Evolutionary conservation across 352 stramenopile species (phyloP).

Genomic region (Globisporangium canariense): DNA sequence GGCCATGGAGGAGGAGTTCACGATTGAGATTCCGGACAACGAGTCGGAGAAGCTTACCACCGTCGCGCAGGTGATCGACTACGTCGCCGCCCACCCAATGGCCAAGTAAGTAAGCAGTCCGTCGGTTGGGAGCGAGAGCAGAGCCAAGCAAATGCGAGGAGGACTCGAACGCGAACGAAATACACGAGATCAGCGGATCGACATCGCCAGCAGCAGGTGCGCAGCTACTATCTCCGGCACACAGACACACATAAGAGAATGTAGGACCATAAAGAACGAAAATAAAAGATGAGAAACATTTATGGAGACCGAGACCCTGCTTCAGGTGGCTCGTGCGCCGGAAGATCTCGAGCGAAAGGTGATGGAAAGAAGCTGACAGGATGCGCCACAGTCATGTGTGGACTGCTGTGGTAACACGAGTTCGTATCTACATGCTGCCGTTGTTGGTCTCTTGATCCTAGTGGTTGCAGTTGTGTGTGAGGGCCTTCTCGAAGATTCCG

Average conservation of each 20-base stretch:
- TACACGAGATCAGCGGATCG: not conserved
- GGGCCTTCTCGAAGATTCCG: too few species aligned
- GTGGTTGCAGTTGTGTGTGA: too few species aligned
- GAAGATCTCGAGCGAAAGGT: not conserved
- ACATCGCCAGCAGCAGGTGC: not conserved
- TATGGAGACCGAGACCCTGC: too few species aligned
- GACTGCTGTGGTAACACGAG: not conserved
- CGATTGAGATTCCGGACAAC: constrained; percentile 99
- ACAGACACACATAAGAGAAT: constrained; percentile 10
- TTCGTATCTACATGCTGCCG: not conserved
- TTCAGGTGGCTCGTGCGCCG: not conserved
- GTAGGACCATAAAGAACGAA: constrained; percentile 16
- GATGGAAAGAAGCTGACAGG: not conserved
- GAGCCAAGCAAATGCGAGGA: not conserved
- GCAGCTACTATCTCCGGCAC: not conserved
- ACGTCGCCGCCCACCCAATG: constrained; percentile 98
- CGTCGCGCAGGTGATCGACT: constrained; percentile 97
- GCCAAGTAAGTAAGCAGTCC: constrained; percentile 91
- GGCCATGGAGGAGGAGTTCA: constrained; percentile 99
- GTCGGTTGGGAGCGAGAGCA: not conserved
- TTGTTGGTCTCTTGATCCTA: too few species aligned
- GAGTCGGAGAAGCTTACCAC: constrained; percentile 99
- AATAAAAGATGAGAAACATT: constrained; percentile 15
- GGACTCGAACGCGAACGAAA: not conserved
- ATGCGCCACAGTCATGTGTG: too few species aligned